Conservation (phyloP, 352 stramenopile species). For the Pythium grandisporangium region DNA sequence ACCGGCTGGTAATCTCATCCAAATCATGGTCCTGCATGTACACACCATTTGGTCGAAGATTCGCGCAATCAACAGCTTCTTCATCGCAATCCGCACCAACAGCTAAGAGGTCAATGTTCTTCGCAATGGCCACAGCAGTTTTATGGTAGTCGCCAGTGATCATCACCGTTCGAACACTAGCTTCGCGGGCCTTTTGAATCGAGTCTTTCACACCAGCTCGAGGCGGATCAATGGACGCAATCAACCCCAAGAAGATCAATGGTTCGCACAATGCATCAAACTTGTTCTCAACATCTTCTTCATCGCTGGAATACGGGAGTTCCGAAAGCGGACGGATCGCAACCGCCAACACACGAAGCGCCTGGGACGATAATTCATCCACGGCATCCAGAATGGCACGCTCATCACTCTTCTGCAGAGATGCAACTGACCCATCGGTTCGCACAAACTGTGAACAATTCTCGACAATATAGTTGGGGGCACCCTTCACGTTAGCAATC, state of each 20-base stretch:
- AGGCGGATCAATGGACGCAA: constrained; percentile 86
- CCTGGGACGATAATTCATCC: constrained; percentile 49
- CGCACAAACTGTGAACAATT: constrained; percentile 41
- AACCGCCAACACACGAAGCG: constrained; percentile 84
- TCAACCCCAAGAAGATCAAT: constrained; percentile 89
- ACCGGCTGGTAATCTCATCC: constrained; percentile 71
- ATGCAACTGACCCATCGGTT: constrained; percentile 27
- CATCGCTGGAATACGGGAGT: constrained; percentile 29
- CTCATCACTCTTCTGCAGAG: constrained; percentile 24
- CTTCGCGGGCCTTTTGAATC: constrained; percentile 39
- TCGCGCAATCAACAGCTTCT: constrained; percentile 61
- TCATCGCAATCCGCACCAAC: constrained; percentile 24
- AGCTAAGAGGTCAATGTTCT: constrained; percentile 84
- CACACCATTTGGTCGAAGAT: constrained; percentile 30
- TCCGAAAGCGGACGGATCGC: constrained; percentile 56
- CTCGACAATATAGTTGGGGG: constrained; percentile 54
- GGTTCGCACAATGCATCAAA: constrained; percentile 49
- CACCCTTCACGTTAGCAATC: constrained; percentile 57
- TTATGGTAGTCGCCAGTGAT: constrained; percentile 94
- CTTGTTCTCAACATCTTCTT: constrained; percentile 47
- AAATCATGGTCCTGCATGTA: constrained; percentile 65
- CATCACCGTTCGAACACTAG: constrained; percentile 79
- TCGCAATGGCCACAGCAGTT: constrained; percentile 91
- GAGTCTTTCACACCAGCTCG: constrained; percentile 45
- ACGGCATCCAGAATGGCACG: constrained; percentile 37